Percentiles rank a stretch among this genome's conserved stretches.
These are phyloP conservation scores for Syzygium oleosum DNA, from an alignment of 345 rosid species.

Conservation along the genomic window DNA sequence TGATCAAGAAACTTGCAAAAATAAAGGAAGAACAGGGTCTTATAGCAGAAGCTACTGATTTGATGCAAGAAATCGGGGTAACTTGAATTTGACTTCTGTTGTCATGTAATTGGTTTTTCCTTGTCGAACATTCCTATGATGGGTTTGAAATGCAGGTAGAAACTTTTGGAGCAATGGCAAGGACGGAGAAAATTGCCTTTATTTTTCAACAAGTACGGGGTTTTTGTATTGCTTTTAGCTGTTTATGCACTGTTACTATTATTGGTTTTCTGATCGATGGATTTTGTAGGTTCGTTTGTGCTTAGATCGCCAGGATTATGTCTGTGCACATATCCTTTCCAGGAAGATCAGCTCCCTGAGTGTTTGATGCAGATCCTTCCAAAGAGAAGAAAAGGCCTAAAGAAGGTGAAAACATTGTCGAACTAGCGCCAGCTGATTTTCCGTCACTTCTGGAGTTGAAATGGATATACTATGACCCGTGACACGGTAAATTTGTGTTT, in stretches of 20 bases:
- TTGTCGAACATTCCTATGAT: neutral
- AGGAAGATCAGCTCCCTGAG: too few relatives aligned
- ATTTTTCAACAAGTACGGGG: conserved; percentile 69
- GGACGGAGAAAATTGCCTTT: conserved; percentile 87
- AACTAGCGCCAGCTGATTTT: too few relatives aligned
- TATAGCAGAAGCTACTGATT: conserved; percentile 89
- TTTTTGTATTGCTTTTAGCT: neutral
- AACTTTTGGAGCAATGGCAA: conserved; percentile 94
- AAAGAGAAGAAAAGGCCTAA: too few relatives aligned
- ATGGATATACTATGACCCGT: too few relatives aligned
- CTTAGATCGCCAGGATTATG: conserved; percentile 76
- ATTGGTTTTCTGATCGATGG: conserved; percentile 2
- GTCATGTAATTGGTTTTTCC: neutral
- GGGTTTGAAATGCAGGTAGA: conserved; percentile 38
- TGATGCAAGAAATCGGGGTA: conserved; percentile 96
- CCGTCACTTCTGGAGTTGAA: too few relatives aligned
- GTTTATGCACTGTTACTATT: neutral
- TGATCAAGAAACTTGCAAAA: conserved; percentile 78
- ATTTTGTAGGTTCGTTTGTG: conserved; percentile 60
- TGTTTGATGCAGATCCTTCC: too few relatives aligned
- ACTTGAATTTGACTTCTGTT: conserved; percentile 3
- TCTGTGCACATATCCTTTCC: conserved; percentile 42
- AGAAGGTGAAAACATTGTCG: too few relatives aligned
- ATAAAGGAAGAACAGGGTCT: conserved; percentile 84
- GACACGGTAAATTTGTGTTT: too few relatives aligned